Conservation (phyloP, 495 filamentous ascomycete genomes). For the Tirmania nivea region DNA sequence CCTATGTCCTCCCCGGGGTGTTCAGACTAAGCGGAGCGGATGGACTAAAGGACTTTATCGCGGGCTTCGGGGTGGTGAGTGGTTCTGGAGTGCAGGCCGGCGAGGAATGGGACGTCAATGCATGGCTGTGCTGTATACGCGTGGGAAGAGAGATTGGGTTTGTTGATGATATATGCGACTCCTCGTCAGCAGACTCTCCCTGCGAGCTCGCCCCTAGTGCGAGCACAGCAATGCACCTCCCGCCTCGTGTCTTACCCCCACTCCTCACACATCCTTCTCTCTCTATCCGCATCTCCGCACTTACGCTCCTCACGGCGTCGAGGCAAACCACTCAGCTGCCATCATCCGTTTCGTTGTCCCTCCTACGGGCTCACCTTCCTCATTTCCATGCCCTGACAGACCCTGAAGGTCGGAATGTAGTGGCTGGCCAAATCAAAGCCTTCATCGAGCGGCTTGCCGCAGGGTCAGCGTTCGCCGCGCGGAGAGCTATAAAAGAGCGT, state of each 20-base stretch:
- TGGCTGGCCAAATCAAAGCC: conserved; percentile 42
- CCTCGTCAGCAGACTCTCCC: neutral
- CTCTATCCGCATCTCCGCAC: conserved; percentile 45
- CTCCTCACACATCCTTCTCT: conserved; percentile 42
- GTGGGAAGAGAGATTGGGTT: conserved; percentile 59
- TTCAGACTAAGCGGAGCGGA: conserved; percentile 33
- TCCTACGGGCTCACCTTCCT: conserved; percentile 38
- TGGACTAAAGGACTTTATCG: conserved; percentile 35
- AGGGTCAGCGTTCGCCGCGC: conserved; percentile 24
- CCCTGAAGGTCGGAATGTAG: conserved; percentile 55
- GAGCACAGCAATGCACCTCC: conserved; percentile 17
- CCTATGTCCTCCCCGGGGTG: conserved; percentile 49
- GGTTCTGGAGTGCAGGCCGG: too few species aligned
- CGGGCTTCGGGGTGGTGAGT: conserved; percentile 21
- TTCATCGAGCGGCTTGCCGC: conserved; percentile 44
- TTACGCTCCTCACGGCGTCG: conserved; percentile 52
- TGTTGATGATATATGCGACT: conserved; percentile 43
- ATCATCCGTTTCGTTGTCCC: conserved; percentile 31
- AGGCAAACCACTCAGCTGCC: conserved; percentile 49
- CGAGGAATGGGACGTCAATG: too few species aligned
- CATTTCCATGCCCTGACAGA: conserved; percentile 65
- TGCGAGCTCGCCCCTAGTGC: conserved; percentile 3
- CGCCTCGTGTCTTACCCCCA: conserved; percentile 24
- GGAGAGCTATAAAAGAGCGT: conserved; percentile 17
- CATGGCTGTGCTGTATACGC: conserved; percentile 41